Conservation (phyloP, 768 basidiomycete genomes). For the Russula griseocarnosa region DNA sequence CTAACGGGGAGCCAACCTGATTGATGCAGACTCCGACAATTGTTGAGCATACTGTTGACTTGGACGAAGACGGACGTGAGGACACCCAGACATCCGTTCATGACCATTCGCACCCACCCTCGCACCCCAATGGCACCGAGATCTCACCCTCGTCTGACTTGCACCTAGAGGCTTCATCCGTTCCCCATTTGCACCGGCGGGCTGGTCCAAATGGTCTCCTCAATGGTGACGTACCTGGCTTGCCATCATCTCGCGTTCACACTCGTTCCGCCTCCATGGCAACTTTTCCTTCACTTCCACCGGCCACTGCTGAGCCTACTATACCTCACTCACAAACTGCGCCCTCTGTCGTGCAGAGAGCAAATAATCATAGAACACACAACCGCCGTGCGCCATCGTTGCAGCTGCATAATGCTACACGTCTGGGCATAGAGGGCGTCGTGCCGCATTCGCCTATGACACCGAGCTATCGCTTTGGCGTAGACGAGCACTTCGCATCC, state of each 20-base stretch:
- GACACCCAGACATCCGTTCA: slow-evolving; percentile 30
- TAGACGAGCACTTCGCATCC: slow-evolving; percentile 49
- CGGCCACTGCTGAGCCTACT: slow-evolving; percentile 30
- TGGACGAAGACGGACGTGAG: slow-evolving; percentile 26
- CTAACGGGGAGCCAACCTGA: slow-evolving; percentile 11
- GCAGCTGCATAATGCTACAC: slow-evolving; percentile 18
- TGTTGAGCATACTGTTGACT: slow-evolving; percentile 12
- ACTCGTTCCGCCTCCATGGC: slow-evolving; percentile 30
- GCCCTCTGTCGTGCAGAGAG: slow-evolving; percentile 10
- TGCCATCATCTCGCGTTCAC: slow-evolving; percentile 26
- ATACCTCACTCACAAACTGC: slow-evolving; percentile 29
- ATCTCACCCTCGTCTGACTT: background rate
- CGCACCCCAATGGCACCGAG: slow-evolving; percentile 26
- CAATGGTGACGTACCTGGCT: slow-evolving; percentile 10
- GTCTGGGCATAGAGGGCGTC: slow-evolving; percentile 24
- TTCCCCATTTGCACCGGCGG: slow-evolving; percentile 30
- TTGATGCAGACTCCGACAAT: slow-evolving; percentile 20
- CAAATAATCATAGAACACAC: slow-evolving; percentile 1
- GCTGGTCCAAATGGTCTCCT: slow-evolving; percentile 32
- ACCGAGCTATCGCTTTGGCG: slow-evolving; percentile 55
- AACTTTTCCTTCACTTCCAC: slow-evolving; percentile 23
- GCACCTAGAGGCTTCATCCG: background rate
- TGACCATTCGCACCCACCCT: slow-evolving; percentile 25
- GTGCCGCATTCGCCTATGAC: slow-evolving; percentile 53
- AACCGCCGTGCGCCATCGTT: slow-evolving; percentile 26